These are phyloP conservation scores for Hypoxylon fuscum DNA, from an alignment of 495 filamentous ascomycete genomes.

Conservation along the genomic window DNA sequence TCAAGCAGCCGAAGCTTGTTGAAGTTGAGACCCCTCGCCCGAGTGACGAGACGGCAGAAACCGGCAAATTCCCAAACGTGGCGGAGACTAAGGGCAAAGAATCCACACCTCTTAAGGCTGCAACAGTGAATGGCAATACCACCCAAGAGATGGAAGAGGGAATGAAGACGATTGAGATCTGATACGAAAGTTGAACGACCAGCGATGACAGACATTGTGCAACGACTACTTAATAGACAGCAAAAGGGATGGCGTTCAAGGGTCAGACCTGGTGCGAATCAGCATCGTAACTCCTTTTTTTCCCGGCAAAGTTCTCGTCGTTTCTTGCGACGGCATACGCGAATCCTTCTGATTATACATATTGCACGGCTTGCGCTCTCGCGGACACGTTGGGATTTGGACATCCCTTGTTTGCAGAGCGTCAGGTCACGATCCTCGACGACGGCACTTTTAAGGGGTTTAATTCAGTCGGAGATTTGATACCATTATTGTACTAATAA, in stretches of 20 bases:
- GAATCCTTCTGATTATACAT: slow-evolving; percentile 24
- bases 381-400: slow-evolving; percentile 23
- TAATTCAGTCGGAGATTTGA: slow-evolving; percentile 26
- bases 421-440: slow-evolving; percentile 10
- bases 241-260: slow-evolving; percentile 44
- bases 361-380: slow-evolving; percentile 7
- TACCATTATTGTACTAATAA: slow-evolving; percentile 44
- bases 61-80: slow-evolving; percentile 33
- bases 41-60: slow-evolving; percentile 55
- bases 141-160: slow-evolving; percentile 49
- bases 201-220: slow-evolving; percentile 40
- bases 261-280: slow-evolving; percentile 35
- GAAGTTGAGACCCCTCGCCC: slow-evolving; percentile 63
- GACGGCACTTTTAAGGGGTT: slow-evolving; percentile 24
- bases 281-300: slow-evolving; percentile 5
- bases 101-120: slow-evolving; percentile 30
- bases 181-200: slow-evolving; percentile 43
- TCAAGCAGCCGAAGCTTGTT: slow-evolving; percentile 50
- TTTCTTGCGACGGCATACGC: slow-evolving; percentile 21
- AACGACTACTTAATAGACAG: slow-evolving; percentile 43
- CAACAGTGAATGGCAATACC: slow-evolving; percentile 34
- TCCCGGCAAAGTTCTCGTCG: slow-evolving; percentile 7
- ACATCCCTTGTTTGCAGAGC: slow-evolving; percentile 9
- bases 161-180: slow-evolving; percentile 70
- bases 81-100: slow-evolving; percentile 38